Evolutionary conservation across 163 green algal genomes (phyloP).

Genomic region (Chloroidium sp.): DNA sequence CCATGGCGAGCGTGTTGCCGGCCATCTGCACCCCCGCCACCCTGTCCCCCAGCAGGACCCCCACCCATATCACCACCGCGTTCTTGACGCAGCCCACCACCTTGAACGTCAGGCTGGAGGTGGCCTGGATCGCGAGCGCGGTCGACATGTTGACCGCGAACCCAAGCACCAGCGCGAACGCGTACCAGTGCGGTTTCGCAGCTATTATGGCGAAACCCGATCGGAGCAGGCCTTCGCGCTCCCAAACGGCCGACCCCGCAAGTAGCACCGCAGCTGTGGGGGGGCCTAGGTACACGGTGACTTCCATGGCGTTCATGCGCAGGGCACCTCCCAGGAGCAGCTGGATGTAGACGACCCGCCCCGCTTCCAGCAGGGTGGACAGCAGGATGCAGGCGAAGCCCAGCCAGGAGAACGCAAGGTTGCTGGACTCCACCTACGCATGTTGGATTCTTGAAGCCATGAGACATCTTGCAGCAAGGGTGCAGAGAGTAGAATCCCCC

Average conservation of each 20-base stretch:
- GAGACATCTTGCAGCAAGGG: no score
- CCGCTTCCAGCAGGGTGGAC: constrained; percentile 23
- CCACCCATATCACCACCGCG: constrained; percentile 16
- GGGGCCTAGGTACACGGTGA: constrained; percentile 5
- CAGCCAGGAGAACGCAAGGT: constrained; percentile 10
- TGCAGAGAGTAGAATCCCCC: no score
- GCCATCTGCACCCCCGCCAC: constrained; percentile 38
- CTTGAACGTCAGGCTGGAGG: constrained; percentile 74
- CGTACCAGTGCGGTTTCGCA: constrained; percentile 18
- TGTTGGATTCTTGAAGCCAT: no score
- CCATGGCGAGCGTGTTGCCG: constrained; percentile 50
- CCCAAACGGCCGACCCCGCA: constrained; percentile 17
- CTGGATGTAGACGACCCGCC: constrained; percentile 32
- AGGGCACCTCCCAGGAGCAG: constrained; percentile 22
- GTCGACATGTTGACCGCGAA: constrained; percentile 66
- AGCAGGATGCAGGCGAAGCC: constrained; percentile 26
- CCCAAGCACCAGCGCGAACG: constrained; percentile 20
- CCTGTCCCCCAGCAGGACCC: constrained; percentile 13
- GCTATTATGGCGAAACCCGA: constrained; percentile 9
- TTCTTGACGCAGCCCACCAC: constrained; percentile 38
- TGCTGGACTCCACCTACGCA: constrained; percentile 13
- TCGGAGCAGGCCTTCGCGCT: constrained; percentile 18
- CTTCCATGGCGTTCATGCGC: constrained; percentile 19
- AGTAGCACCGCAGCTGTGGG: constrained; percentile 41
- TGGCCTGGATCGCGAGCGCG: constrained; percentile 61